Conservation (phyloP, 1,139 yeast species). For the Kluyveromyces sp. region DNA sequence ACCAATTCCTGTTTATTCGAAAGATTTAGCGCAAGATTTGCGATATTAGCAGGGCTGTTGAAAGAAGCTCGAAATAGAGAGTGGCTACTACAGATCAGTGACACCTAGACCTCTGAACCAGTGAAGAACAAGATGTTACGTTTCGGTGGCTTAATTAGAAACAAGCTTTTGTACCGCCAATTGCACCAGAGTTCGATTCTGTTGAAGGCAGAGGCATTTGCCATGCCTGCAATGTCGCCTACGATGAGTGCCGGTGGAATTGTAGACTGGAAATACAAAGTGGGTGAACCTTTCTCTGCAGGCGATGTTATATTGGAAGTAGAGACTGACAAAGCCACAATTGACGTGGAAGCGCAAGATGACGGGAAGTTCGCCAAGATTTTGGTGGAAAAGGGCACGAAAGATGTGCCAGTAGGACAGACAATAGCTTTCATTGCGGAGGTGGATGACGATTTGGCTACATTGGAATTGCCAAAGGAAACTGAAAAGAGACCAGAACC, state of each 20-base stretch:
- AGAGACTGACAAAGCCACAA: slow-evolving; percentile 90
- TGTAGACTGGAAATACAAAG: slow-evolving; percentile 83
- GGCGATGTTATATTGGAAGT: slow-evolving; percentile 88
- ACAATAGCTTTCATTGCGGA: slow-evolving; percentile 88
- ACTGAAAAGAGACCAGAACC: slow-evolving; percentile 17
- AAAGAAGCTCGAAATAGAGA: background rate
- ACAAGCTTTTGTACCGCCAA: slow-evolving; percentile 3
- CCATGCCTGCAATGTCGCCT: slow-evolving; percentile 99
- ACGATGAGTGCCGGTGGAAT: slow-evolving; percentile 98
- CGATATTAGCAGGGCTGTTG: background rate
- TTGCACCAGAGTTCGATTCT: slow-evolving; percentile 19
- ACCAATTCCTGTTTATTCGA: background rate
- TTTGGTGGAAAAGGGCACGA: slow-evolving; percentile 60
- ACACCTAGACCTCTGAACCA: background rate
- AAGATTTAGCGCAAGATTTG: background rate
- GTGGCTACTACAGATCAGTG: background rate
- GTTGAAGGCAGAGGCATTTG: slow-evolving; percentile 50
- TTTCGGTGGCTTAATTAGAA: background rate
- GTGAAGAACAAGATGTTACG: background rate
- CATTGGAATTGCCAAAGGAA: slow-evolving; percentile 54
- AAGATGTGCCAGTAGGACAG: slow-evolving; percentile 76
- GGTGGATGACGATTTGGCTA: slow-evolving; percentile 69
- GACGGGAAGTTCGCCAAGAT: slow-evolving; percentile 86
- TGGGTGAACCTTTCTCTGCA: slow-evolving; percentile 67
- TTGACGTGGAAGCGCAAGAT: slow-evolving; percentile 89